Percentiles rank a stretch among this genome's conserved stretches.
phyloP scores from a whole-genome alignment of 345 rosid genomes.

The Murraya koenigii region DNA sequence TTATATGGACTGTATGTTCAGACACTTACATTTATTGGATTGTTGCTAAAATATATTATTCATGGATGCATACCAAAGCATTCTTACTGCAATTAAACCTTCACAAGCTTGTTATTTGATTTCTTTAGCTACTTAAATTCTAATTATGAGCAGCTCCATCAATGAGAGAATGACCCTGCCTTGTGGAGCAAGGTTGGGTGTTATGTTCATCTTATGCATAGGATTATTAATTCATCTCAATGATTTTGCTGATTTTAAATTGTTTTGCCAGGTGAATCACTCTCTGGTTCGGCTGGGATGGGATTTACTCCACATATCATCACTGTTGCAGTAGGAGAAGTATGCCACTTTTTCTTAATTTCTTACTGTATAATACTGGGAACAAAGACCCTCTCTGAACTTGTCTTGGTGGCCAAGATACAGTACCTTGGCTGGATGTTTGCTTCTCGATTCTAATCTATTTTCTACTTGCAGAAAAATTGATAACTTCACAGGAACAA shows the following conservation, averaged over 20 bases:
- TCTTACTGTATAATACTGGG: not conserved
- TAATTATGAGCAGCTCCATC: not conserved
- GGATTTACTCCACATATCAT: constrained; percentile 82
- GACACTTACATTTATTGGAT: too few species aligned
- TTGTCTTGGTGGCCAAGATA: not conserved
- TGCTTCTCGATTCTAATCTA: not conserved
- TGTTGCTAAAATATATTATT: too few species aligned
- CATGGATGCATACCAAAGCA: not conserved
- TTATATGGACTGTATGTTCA: too few species aligned
- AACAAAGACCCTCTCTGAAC: not conserved
- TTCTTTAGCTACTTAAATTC: constrained; percentile 5
- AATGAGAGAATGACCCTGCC: not conserved
- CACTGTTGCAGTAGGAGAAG: constrained; percentile 75
- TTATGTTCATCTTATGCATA: not conserved
- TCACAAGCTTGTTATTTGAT: constrained; percentile 3
- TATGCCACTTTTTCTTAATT: constrained; percentile 30
- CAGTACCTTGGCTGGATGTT: not conserved
- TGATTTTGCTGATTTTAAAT: constrained; percentile 19
- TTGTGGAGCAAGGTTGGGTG: not conserved
- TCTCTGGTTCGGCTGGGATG: constrained; percentile 75
- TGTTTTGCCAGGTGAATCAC: constrained; percentile 58
- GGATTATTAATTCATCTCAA: not conserved
- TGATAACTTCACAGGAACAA: not conserved
- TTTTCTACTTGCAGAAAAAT: constrained; percentile 1
- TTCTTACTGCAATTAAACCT: constrained; percentile 1